Percentiles rank a stretch among this genome's conserved stretches.
Conservation (phyloP, 306 rosid species). For the Dalbergia cochinchinensis region DNA sequence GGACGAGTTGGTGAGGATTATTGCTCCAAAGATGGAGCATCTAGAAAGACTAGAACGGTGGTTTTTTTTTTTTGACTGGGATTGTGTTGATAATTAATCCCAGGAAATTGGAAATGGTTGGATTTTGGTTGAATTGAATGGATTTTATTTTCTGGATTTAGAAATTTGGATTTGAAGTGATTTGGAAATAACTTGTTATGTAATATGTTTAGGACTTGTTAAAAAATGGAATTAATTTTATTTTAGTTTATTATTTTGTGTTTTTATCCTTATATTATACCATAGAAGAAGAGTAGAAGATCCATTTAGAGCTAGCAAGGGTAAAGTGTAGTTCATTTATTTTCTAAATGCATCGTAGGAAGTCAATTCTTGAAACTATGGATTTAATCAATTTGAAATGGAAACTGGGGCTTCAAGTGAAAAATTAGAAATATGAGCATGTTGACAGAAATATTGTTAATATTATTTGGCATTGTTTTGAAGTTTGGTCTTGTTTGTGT, state of each 20-base stretch:
- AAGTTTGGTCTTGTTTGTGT: slow-evolving; percentile 33
- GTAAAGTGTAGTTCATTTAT: not conserved
- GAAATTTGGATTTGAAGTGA: not conserved
- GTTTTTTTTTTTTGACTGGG: not conserved
- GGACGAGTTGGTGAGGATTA: slow-evolving; percentile 17
- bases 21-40: slow-evolving; percentile 21
- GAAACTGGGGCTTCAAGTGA: slow-evolving; percentile 29
- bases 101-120: not conserved
- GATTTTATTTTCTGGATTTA: not conserved
- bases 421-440: slow-evolving; percentile 5
- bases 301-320: not conserved
- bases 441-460: not conserved
- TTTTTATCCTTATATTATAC: not conserved
- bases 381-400: slow-evolving; percentile 30
- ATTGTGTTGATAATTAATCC: not conserved
- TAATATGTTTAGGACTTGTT: not conserved
- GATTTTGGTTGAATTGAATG: not conserved
- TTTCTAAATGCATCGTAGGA: slow-evolving; percentile 14
- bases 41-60: not conserved
- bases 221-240: not conserved
- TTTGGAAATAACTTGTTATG: not conserved
- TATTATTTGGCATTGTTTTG: slow-evolving; percentile 17
- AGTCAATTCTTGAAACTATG: slow-evolving; percentile 18
- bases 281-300: not conserved
- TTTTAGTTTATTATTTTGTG: not conserved